These are phyloP conservation scores for Xylaria sp. DNA, from an alignment of 2,329 filamentous ascomycete species.

Conservation along the genomic window DNA sequence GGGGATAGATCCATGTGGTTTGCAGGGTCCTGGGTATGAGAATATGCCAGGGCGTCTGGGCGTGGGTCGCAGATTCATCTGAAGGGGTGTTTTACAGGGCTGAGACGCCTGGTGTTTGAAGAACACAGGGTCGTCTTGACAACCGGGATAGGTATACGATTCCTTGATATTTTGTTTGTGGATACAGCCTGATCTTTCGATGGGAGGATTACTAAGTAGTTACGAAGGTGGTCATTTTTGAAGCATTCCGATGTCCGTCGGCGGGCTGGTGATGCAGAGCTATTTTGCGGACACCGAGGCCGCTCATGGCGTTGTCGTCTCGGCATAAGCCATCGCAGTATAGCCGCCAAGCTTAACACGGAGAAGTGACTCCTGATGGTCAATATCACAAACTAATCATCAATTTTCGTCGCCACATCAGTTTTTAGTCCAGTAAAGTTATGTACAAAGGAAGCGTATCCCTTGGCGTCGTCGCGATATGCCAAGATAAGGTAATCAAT, in stretches of 20 bases:
- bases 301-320: background rate
- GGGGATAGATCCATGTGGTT: conserved; percentile 28
- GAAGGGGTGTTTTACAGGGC: conserved; percentile 30
- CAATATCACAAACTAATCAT: background rate
- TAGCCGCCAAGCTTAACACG: no score
- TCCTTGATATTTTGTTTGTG: background rate
- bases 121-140: conserved; percentile 17
- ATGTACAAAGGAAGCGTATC: background rate
- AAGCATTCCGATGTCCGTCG: conserved; percentile 1
- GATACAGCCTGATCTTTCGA: background rate
- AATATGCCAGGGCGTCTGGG: conserved; percentile 19
- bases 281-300: background rate
- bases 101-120: conserved; percentile 32
- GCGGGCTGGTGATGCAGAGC: background rate
- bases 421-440: background rate
- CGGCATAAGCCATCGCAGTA: background rate
- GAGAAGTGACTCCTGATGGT: no score
- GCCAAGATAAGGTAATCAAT: background rate
- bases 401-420: background rate
- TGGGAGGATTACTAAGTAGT: background rate
- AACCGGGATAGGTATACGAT: conserved; percentile 10
- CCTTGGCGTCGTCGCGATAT: background rate
- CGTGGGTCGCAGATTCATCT: conserved; percentile 21
- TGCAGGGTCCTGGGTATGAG: conserved; percentile 26
- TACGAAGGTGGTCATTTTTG: background rate